phyloP scores from a whole-genome alignment of 345 rosid species.

The Populus ilicifolia region DNA sequence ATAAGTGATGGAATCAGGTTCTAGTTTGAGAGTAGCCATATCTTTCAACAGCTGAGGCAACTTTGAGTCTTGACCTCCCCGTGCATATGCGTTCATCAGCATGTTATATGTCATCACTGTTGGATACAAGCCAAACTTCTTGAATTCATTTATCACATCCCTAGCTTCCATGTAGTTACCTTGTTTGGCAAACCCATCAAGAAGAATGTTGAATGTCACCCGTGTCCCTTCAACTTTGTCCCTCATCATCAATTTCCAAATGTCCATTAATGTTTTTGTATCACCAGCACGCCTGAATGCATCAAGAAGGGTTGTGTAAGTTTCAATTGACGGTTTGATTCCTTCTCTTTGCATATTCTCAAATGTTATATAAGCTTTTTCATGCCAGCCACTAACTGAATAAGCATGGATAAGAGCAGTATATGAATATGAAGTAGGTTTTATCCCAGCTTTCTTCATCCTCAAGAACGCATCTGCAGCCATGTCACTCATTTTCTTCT shows the following conservation, averaged over 20 bases:
- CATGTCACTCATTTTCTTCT: constrained; percentile 69
- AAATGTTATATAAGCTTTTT: constrained; percentile 63
- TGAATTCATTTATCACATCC: constrained; percentile 69
- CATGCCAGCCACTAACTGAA: constrained; percentile 76
- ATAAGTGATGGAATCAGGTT: constrained; percentile 79
- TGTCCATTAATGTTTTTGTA: constrained; percentile 46
- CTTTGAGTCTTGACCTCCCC: constrained; percentile 73
- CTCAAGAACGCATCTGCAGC: constrained; percentile 74
- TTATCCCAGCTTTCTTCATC: constrained; percentile 68
- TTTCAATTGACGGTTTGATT: constrained; percentile 69
- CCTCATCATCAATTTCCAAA: constrained; percentile 74
- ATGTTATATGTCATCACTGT: constrained; percentile 86
- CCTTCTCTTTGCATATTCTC: constrained; percentile 64
- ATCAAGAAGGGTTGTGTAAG: constrained; percentile 79
- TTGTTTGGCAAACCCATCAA: constrained; percentile 91
- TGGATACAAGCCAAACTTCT: constrained; percentile 70
- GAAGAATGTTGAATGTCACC: constrained; percentile 73
- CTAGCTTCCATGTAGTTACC: constrained; percentile 80
- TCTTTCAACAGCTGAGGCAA: constrained; percentile 83
- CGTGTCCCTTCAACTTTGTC: constrained; percentile 60
- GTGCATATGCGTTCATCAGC: constrained; percentile 89
- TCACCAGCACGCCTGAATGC: constrained; percentile 79
- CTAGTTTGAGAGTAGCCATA: constrained; percentile 58
- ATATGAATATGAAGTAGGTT: constrained; percentile 75
- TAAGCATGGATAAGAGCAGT: constrained; percentile 87